Conservation (phyloP, 1,284 basidiomycete species). For the Naganishia albida region DNA sequence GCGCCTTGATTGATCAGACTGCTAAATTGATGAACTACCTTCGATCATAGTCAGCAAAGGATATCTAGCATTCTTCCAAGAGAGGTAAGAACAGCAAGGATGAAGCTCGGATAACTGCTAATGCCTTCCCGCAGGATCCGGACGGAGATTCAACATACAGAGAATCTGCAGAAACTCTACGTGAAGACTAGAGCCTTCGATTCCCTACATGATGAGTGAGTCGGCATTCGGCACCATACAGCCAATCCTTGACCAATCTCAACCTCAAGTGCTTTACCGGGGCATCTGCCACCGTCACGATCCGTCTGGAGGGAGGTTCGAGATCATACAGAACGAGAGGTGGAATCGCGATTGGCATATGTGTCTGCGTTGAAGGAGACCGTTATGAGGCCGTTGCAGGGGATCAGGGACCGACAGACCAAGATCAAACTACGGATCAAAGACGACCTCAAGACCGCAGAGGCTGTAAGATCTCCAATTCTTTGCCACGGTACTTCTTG, state of each 20-base stretch:
- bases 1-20: neutral
- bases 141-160: conserved; percentile 78
- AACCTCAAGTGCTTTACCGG: conserved; percentile 37
- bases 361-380: conserved; percentile 68
- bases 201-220: conserved; percentile 50
- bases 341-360: conserved; percentile 76
- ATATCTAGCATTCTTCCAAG: conserved; percentile 66
- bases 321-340: conserved; percentile 80
- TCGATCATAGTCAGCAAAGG: conserved; percentile 30
- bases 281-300: conserved; percentile 63
- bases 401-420: conserved; percentile 80
- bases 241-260: neutral
- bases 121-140: conserved; percentile 61
- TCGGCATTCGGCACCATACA: neutral
- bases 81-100: conserved; percentile 62
- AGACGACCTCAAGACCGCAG: conserved; percentile 78
- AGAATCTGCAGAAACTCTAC: conserved; percentile 69
- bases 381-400: conserved; percentile 67
- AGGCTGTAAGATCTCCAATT: conserved; percentile 41
- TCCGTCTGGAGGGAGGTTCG: conserved; percentile 77
- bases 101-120: conserved; percentile 18
- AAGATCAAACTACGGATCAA: conserved; percentile 84
- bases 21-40: neutral
- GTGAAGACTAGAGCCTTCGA: conserved; percentile 69
- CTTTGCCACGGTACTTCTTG: too few species aligned